Evolutionary conservation across 73 alveolate species (phyloP).

Genomic region (Symbiodinium pilosum): DNA sequence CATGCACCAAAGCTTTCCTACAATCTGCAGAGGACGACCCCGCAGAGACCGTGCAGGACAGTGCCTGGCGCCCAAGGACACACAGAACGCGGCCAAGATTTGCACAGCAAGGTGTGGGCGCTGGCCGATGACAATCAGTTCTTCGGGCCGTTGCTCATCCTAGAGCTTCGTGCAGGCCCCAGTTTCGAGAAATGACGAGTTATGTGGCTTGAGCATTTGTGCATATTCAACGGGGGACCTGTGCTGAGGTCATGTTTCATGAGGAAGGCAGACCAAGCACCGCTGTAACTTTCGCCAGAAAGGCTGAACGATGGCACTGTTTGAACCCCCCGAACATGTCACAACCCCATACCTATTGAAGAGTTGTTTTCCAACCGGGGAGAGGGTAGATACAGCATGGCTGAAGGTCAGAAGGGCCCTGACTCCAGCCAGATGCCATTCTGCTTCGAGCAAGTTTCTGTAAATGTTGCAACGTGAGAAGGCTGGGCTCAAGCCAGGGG

Average conservation of each 20-base stretch:
- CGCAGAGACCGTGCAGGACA: background rate
- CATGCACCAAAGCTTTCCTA: background rate
- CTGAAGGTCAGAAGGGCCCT: no score
- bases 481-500: no score
- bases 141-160: slow-evolving; percentile 39
- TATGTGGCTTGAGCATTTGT: background rate
- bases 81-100: background rate
- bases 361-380: no score
- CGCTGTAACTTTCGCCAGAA: no score
- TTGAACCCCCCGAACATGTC: no score
- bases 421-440: no score
- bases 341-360: no score
- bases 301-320: no score
- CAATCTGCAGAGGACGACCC: background rate
- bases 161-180: slow-evolving; percentile 6
- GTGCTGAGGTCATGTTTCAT: background rate
- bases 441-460: no score
- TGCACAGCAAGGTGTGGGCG: slow-evolving; percentile 25
- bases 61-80: background rate
- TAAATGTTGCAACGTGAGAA: no score
- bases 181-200: background rate
- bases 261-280: background rate
- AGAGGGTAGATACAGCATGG: no score
- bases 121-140: background rate
- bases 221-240: background rate